These are phyloP conservation scores for Melocanna baccifera DNA, from an alignment of 176 grass and related monocot genomes.

Conservation along the genomic window DNA sequence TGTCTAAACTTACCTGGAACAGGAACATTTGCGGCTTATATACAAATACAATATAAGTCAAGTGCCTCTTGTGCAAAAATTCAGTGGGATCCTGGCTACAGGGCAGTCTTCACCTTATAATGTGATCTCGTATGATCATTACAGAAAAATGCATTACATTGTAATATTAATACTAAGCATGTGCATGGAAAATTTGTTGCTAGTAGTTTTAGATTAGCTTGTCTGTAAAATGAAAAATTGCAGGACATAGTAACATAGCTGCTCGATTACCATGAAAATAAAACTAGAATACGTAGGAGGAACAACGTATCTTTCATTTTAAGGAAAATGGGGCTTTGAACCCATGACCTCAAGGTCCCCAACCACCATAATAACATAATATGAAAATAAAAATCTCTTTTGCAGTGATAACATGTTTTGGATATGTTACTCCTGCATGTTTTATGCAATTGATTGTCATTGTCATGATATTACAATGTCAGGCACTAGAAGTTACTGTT, in stretches of 20 bases:
- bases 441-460: conserved; percentile 8
- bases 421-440: conserved; percentile 3
- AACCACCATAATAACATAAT: not conserved
- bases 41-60: too few species aligned
- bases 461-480: conserved; percentile 29
- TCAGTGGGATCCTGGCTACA: too few species aligned
- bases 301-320: not conserved
- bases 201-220: conserved; percentile 3
- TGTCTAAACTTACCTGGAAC: too few species aligned
- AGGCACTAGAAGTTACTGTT: conserved; percentile 87
- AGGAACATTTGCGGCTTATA: too few species aligned
- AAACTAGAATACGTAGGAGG: not conserved
- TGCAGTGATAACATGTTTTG: not conserved
- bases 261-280: not conserved
- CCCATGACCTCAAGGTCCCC: not conserved
- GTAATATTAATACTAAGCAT: not conserved
- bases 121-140: not conserved
- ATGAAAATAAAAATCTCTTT: not conserved
- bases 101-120: not conserved
- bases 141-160: not conserved
- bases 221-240: not conserved
- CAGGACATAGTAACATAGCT: not conserved
- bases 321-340: not conserved
- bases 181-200: not conserved
- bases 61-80: too few species aligned